Conservation (phyloP, 2,329 filamentous ascomycete species). For the Metarhizium robertsii region DNA sequence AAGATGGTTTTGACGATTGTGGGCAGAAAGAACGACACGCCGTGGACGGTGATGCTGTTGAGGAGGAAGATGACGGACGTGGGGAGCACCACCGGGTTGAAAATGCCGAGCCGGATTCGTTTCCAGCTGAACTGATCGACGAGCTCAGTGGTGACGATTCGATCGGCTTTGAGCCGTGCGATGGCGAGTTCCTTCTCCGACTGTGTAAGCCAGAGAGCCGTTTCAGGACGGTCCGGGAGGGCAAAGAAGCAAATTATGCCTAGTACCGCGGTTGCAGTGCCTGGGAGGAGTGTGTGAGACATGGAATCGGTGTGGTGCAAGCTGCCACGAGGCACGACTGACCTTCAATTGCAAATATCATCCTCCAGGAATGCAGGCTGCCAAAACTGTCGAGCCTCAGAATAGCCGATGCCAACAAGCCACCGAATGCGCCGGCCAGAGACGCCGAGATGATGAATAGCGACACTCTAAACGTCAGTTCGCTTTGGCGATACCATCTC, state of each 20-base stretch:
- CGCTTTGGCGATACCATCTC: constrained; percentile 53
- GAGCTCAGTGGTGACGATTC: constrained; percentile 47
- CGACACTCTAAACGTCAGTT: constrained; percentile 53
- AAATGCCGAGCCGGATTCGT: constrained; percentile 53
- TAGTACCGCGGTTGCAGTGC: constrained; percentile 46
- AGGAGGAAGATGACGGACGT: constrained; percentile 53
- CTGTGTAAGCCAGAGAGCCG: constrained; percentile 53
- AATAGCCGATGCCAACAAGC: constrained; percentile 53
- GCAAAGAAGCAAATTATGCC: constrained; percentile 49
- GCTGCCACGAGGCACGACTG: neutral
- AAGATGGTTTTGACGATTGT: constrained; percentile 65
- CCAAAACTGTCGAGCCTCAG: constrained; percentile 49
- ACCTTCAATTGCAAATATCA: constrained; percentile 61
- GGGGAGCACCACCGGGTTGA: constrained; percentile 43
- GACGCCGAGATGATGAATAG: constrained; percentile 59
- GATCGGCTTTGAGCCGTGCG: constrained; percentile 49
- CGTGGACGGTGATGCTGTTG: constrained; percentile 63
- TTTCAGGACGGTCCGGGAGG: constrained; percentile 56
- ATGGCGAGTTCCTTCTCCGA: constrained; percentile 56
- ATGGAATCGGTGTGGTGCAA: neutral
- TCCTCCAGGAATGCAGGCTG: constrained; percentile 49
- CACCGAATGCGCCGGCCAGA: constrained; percentile 58
- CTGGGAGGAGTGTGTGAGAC: constrained; percentile 16
- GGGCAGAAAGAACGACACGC: constrained; percentile 61
- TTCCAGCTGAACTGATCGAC: constrained; percentile 46